Conservation (phyloP, 139 green algal species). For the Coelastrella sp. region DNA sequence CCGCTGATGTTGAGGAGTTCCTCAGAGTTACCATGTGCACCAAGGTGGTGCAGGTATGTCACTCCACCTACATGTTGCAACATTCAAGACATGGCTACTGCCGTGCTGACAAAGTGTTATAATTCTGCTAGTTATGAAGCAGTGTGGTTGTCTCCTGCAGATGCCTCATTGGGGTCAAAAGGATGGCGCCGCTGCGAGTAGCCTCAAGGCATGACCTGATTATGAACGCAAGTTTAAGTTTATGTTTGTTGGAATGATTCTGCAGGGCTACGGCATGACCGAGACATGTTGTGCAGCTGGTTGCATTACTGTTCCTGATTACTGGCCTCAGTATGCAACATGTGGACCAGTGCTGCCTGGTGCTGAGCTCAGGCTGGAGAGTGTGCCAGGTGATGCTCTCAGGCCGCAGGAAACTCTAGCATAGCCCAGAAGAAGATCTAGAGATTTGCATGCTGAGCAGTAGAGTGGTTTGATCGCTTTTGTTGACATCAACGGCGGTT, state of each 20-base stretch:
- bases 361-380: conserved; percentile 81
- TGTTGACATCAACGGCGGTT: too few species aligned
- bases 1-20: conserved; percentile 69
- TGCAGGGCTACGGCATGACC: conserved; percentile 91
- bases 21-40: conserved; percentile 67
- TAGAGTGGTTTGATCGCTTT: too few species aligned
- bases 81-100: not conserved
- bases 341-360: conserved; percentile 77
- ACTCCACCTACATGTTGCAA: too few species aligned
- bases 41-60: conserved; percentile 65
- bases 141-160: not conserved
- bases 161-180: too few species aligned
- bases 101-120: not conserved
- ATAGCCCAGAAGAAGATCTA: too few species aligned
- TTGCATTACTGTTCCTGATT: conserved; percentile 72
- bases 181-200: too few species aligned
- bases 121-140: too few species aligned
- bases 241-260: not conserved
- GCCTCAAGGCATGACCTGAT: not conserved
- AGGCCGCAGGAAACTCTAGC: too few species aligned
- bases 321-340: conserved; percentile 60
- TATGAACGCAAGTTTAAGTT: not conserved
- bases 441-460: too few species aligned
- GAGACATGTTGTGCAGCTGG: conserved; percentile 86
- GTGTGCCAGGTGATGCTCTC: conserved; percentile 59